Percentiles rank a stretch among this genome's conserved stretches.
phyloP scores from a whole-genome alignment of 2,329 filamentous ascomycete species.

The Arthroderma uncinatum region DNA sequence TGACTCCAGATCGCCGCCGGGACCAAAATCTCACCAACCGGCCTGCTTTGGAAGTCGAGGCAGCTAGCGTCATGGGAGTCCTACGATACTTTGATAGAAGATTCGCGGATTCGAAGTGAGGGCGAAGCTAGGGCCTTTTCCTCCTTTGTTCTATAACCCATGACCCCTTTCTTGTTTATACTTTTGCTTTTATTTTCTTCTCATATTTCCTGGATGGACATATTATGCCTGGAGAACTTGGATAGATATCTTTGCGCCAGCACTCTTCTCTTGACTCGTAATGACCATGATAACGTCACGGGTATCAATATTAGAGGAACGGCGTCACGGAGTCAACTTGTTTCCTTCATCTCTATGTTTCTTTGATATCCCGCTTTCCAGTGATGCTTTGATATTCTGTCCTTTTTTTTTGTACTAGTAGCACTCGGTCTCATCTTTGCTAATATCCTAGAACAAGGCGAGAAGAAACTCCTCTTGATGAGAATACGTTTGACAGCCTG shows the following conservation, averaged over 20 bases:
- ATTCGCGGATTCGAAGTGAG: conserved; percentile 41
- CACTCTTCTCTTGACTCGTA: not conserved
- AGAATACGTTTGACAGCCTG: not conserved
- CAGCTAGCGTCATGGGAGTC: conserved; percentile 77
- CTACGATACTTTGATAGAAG: conserved; percentile 68
- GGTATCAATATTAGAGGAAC: not conserved
- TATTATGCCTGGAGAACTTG: not conserved
- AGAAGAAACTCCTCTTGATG: no score
- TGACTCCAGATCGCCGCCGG: conserved; percentile 19
- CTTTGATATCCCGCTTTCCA: not conserved
- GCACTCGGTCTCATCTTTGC: not conserved
- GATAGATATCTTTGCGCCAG: not conserved
- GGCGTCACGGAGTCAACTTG: not conserved
- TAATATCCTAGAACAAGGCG: not conserved
- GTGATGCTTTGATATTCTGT: not conserved
- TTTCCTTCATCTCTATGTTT: not conserved
- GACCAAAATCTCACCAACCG: conserved; percentile 20
- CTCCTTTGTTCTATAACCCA: not conserved
- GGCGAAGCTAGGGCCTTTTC: not conserved
- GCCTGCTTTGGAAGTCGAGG: conserved; percentile 64
- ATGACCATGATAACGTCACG: not conserved
- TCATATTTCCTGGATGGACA: not conserved
- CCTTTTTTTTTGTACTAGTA: not conserved
- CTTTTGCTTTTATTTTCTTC: not conserved
- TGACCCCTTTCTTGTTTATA: conserved; percentile 11